phyloP scores from a whole-genome alignment of 768 basidiomycete species.

The Cystoderma amianthinum region DNA sequence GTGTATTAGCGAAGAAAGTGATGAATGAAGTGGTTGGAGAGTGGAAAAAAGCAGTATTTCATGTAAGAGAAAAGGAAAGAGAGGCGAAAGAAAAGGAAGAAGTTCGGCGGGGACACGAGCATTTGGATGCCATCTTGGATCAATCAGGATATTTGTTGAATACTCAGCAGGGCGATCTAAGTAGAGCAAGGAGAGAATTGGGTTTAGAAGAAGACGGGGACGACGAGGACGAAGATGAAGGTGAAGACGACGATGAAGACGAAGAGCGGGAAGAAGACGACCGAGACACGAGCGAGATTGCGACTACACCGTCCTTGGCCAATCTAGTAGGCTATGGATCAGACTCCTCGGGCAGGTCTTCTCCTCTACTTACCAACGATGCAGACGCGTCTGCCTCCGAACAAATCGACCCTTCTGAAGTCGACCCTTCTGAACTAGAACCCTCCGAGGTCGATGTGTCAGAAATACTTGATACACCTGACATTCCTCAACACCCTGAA shows the following conservation, averaged over 20 bases:
- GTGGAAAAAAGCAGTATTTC: conserved; percentile 85
- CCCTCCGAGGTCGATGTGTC: too few species aligned
- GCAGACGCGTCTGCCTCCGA: too few species aligned
- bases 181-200: conserved; percentile 40
- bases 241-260: conserved; percentile 17
- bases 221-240: conserved; percentile 19
- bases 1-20: conserved; percentile 64
- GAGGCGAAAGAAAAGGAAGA: conserved; percentile 69
- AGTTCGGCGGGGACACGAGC: conserved; percentile 69
- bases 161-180: conserved; percentile 72
- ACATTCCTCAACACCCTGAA: too few species aligned
- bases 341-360: too few species aligned
- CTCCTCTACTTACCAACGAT: too few species aligned
- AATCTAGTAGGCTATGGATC: too few species aligned
- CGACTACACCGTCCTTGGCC: too few species aligned
- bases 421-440: too few species aligned
- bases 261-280: conserved; percentile 19
- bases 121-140: conserved; percentile 85
- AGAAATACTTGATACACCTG: too few species aligned
- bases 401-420: too few species aligned
- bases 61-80: conserved; percentile 67
- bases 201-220: conserved; percentile 27
- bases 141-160: conserved; percentile 84
- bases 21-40: conserved; percentile 64
- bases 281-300: too few species aligned